Base-by-base conservation (phyloP, 1,284 basidiomycete species). In the Amylostereum areolatum region DNA sequence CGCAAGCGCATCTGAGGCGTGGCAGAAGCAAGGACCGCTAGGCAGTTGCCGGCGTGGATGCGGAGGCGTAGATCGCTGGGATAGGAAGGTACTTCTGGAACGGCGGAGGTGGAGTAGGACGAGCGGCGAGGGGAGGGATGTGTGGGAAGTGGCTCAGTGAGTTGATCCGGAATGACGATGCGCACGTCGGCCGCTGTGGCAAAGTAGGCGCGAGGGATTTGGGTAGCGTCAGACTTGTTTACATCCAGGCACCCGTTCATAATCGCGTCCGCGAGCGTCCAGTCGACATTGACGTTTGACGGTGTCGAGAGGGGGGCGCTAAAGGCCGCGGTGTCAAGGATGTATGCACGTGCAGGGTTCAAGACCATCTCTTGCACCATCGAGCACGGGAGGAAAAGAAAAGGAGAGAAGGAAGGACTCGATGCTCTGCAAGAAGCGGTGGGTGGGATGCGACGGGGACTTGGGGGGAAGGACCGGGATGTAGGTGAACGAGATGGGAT, bases 331-430 rank as follows among this genome's bases (percentile, higher is more conserved):
- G 62, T 45, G 27, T 64, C 58, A 55, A 71, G 62, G 39, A 71
- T 55, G 58, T 62, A 71, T 18, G 68, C 57, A 10, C 61, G 53
- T 8, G 64, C 61, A 28, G 57, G 62, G 36, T 63, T 63, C 25
- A 62, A 29, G 2, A 43, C 45, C 44, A 50, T 57, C 33, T 52
- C 46, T 1, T 4, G n/a, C 30, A 42, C 46, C 45, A 30, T 35
- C 37, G 39, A 47, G 44, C 31, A 45, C 24, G 41, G 53, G 43
- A 7, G 60, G 58, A 43, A 54, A 57, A 6, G 62, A 60, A 53
- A 67, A 70, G 1, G 66, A 63, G 24, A 69, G 58, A 24, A 69
- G 60, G 57, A 70, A 70, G 5, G 64, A 53, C 50, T 71, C 69
- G 44, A 71, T 60, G 55, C 61, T 66, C 33, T 65, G 58, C 9